A percentile compares a stretch with the other conserved stretches of the same genome.
Conservation (phyloP, 2,329 filamentous ascomycete genomes). For the Verticillium longisporum region DNA sequence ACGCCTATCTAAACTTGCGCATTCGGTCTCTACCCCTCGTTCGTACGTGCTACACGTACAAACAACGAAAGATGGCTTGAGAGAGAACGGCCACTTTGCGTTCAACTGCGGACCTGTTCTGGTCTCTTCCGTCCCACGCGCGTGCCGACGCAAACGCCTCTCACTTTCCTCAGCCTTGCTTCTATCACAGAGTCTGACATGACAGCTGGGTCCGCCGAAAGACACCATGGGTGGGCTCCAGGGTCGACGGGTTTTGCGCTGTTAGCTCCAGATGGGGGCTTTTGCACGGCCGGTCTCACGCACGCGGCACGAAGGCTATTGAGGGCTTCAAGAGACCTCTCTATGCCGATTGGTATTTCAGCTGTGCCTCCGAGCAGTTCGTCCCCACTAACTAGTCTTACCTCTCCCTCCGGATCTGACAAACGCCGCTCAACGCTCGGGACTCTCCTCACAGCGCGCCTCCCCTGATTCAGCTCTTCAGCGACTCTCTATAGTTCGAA, state of each 20-base stretch:
- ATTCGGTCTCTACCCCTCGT: background rate
- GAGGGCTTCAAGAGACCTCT: background rate
- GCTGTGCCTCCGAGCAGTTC: background rate
- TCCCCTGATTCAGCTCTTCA: background rate
- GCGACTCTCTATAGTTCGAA: background rate
- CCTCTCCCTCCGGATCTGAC: background rate
- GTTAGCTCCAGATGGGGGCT: background rate
- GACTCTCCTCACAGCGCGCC: background rate
- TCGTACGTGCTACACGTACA: too few relatives aligned
- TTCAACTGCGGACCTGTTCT: background rate
- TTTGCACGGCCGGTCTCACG: background rate
- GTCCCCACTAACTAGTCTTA: background rate
- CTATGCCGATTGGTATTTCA: background rate
- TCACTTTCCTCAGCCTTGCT: background rate
- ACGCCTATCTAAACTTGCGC: background rate
- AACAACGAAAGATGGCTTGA: too few relatives aligned
- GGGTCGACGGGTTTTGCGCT: background rate
- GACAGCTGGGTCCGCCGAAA: background rate
- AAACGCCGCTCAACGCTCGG: background rate
- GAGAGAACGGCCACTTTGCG: too few relatives aligned
- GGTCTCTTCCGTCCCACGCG: background rate
- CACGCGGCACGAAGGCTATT: background rate
- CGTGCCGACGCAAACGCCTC: background rate
- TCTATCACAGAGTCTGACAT: background rate
- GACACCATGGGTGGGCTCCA: background rate